Conservation (phyloP, 331 rosid genomes). For the Malus hybrid region DNA sequence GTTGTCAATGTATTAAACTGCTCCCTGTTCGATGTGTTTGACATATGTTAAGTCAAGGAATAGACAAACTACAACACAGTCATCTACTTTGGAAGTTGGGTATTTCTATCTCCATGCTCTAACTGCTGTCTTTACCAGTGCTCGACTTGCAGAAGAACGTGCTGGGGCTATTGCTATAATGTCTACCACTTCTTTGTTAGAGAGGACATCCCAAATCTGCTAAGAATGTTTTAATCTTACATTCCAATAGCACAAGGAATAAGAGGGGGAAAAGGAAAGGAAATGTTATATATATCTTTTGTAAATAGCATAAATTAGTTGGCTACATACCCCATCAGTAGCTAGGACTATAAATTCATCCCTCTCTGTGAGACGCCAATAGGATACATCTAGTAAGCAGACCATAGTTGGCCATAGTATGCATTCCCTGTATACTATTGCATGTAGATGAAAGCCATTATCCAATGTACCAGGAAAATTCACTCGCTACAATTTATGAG, state of each 20-base stretch:
- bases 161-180: conserved; percentile 55
- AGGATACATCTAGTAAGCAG: conserved; percentile 41
- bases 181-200: conserved; percentile 91
- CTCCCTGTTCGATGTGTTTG: no score
- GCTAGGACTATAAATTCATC: conserved; percentile 88
- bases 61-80: conserved; percentile 93
- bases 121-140: conserved; percentile 80
- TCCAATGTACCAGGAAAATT: no score
- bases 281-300: neutral
- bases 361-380: conserved; percentile 51
- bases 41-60: conserved; percentile 34
- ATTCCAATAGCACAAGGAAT: neutral
- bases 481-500: no score
- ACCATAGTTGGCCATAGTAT: no score
- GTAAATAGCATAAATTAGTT: conserved; percentile 1
- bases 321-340: conserved; percentile 77
- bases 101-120: conserved; percentile 75
- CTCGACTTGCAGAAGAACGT: conserved; percentile 65
- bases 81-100: conserved; percentile 94
- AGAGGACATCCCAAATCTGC: conserved; percentile 96
- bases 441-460: no score
- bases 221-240: neutral
- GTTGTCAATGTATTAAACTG: no score
- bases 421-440: no score
- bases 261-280: neutral